Base-by-base conservation (phyloP, 2,329 filamentous ascomycete species). In the Chrysoporthe puriensis region DNA sequence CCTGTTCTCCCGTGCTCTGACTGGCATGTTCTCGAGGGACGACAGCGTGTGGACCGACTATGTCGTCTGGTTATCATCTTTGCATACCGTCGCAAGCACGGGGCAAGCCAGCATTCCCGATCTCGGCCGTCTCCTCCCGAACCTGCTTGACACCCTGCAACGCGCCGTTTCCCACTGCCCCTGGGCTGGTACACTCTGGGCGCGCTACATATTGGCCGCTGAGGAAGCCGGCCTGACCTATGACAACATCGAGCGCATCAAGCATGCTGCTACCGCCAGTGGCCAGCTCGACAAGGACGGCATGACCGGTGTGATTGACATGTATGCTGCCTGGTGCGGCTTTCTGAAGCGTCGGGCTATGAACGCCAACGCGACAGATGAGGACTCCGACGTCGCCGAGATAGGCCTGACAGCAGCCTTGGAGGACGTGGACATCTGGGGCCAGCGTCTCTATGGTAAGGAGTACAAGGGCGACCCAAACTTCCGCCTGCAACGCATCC, bases 281-380 rank as follows among this genome's bases (percentile, higher is more conserved):
- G 90, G 93, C 9, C 84, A 96, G 54, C 84, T 98, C 5, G 94
- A 97, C 76, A 90, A 91, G 70, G 90, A 93, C 70, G 94, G 94
- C 34, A 91, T 97, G 85, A 89, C 93, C 62, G 92, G 94, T 72
- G 89, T 97, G 43, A 86, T 98, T 68, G 93, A 97, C 73, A 93
- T 98, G 75, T 94, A 97, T 75, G 89, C 93, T 64, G 91, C 94
- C 0, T 99, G 96, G 96, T 97, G 95, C 75, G 94, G 93, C 62
- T 98, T 95, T 73, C 85, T 99, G 26, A 93, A 95, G 72, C 91
- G 96, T 34, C 90, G 90, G 61, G 93, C 95, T 21, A 94, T 97
- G 81, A 84, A 89, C 66, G 84, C 88, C 1, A 88, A 88, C 68
- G 88, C 91, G 1, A 88, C 87, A 1, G 92, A 95, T 67, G 94